These are phyloP conservation scores for Daphne laureola DNA, from an alignment of 441 rosid genomes.

Conservation along the genomic window DNA sequence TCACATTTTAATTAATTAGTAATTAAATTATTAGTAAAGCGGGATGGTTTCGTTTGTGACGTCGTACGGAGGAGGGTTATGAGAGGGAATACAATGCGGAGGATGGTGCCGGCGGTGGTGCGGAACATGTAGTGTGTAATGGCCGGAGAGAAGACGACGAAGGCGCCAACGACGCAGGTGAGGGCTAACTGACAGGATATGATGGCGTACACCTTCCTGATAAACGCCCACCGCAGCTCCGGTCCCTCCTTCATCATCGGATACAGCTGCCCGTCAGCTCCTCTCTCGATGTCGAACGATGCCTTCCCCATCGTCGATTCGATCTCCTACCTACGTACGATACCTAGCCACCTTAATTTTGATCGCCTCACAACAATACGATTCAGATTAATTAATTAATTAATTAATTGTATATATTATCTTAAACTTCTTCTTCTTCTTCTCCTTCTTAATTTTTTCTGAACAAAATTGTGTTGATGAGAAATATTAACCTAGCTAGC, in stretches of 20 bases:
- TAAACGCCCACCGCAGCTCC: conserved; percentile 43
- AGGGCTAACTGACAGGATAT: conserved; percentile 29
- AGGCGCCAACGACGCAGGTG: conserved; percentile 28
- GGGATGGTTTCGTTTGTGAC: too few species aligned
- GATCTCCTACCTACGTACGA: background rate
- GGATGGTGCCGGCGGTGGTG: conserved; percentile 18
- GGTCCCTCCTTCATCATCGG: conserved; percentile 31
- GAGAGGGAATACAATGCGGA: conserved; percentile 21
- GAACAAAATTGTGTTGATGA: background rate
- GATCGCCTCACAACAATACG: too few species aligned
- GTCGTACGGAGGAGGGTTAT: conserved; percentile 6
- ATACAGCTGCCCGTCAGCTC: conserved; percentile 12
- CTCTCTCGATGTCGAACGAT: conserved; percentile 14
- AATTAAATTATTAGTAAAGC: too few species aligned
- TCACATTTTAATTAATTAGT: too few species aligned
- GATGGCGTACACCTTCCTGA: conserved; percentile 39
- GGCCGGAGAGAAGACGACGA: conserved; percentile 21
- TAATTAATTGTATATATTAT: too few species aligned
- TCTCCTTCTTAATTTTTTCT: too few species aligned
- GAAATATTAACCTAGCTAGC: background rate
- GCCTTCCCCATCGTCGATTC: conserved; percentile 15
- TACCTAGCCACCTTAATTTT: too few species aligned
- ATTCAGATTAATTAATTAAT: too few species aligned
- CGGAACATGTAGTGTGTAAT: conserved; percentile 24
- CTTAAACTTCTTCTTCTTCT: too few species aligned